phyloP scores from a whole-genome alignment of 1,284 basidiomycete species.

The Coriolopsis trogii region DNA sequence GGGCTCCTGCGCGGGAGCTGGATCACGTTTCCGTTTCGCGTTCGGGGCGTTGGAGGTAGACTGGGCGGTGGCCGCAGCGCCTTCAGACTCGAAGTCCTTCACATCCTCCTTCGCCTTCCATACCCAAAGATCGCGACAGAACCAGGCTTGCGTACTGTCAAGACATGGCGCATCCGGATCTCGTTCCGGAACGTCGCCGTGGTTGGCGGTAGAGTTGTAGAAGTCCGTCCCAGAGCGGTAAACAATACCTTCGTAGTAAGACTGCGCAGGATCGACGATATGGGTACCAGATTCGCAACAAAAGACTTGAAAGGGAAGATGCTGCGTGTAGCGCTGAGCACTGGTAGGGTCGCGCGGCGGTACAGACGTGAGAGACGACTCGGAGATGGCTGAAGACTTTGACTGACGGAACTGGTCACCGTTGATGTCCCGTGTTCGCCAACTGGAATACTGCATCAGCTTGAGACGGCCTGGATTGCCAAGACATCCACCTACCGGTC shows the following conservation, averaged over 20 bases:
- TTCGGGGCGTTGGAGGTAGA: conserved; percentile 3
- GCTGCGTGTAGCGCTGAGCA: conserved; percentile 81
- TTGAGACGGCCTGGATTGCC: background rate
- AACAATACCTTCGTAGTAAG: conserved; percentile 85
- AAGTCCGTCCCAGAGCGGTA: conserved; percentile 83
- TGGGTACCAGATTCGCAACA: conserved; percentile 97
- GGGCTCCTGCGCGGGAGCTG: background rate
- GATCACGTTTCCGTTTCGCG: conserved; percentile 15
- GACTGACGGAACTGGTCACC: conserved; percentile 96
- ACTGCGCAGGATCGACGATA: conserved; percentile 90
- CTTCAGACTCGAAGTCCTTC: conserved; percentile 40
- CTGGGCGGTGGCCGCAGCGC: conserved; percentile 10
- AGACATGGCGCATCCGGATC: conserved; percentile 84
- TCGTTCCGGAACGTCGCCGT: conserved; percentile 59
- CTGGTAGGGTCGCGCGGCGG: conserved; percentile 86
- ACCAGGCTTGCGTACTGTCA: conserved; percentile 94
- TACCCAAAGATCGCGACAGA: conserved; percentile 93
- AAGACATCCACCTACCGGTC: conserved; percentile 64
- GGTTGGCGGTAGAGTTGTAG: conserved; percentile 68
- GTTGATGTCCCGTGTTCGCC: conserved; percentile 94
- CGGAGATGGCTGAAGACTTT: conserved; percentile 88
- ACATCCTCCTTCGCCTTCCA: conserved; percentile 78
- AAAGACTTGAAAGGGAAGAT: conserved; percentile 95
- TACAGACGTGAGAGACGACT: conserved; percentile 57
- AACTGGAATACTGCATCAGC: conserved; percentile 48